These are phyloP conservation scores for Cercophora sp. DNA, from an alignment of 495 filamentous ascomycete genomes.

Conservation along the genomic window DNA sequence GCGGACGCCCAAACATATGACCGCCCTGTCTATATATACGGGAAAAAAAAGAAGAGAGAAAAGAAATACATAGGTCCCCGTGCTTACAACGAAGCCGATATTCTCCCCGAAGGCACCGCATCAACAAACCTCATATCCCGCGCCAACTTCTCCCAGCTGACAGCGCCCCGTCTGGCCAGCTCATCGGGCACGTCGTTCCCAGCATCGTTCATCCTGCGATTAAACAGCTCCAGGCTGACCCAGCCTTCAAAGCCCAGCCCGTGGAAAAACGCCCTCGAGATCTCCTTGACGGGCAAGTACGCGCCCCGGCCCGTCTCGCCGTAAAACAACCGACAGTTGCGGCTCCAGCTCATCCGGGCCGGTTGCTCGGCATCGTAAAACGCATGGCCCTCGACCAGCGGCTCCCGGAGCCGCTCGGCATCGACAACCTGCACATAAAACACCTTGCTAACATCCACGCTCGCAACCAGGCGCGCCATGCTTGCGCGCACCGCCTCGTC, in stretches of 20 bases:
- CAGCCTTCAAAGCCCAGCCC: slow-evolving; percentile 67
- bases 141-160: slow-evolving; percentile 59
- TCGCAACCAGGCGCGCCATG: slow-evolving; percentile 51
- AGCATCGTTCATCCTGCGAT: slow-evolving; percentile 55
- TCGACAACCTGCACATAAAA: slow-evolving; percentile 81
- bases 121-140: slow-evolving; percentile 47
- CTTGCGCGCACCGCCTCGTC: slow-evolving; percentile 55
- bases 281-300: slow-evolving; percentile 65
- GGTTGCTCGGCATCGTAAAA: slow-evolving; percentile 63
- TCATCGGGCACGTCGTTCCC: slow-evolving; percentile 51
- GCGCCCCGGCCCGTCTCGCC: slow-evolving; percentile 67
- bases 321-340: slow-evolving; percentile 73
- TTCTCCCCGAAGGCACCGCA: slow-evolving; percentile 29
- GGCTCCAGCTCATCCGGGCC: slow-evolving; percentile 73
- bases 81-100: slow-evolving; percentile 4
- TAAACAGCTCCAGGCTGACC: slow-evolving; percentile 79
- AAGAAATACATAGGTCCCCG: background rate
- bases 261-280: slow-evolving; percentile 58
- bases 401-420: slow-evolving; percentile 58
- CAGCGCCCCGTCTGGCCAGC: slow-evolving; percentile 61
- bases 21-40: too few relatives aligned
- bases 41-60: background rate
- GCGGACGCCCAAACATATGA: too few relatives aligned
- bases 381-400: slow-evolving; percentile 58
- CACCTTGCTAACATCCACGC: slow-evolving; percentile 63